Percentiles rank a stretch among this genome's conserved stretches.
These are phyloP conservation scores for Aegle marmelos DNA, from an alignment of 345 rosid species.

Conservation along the genomic window DNA sequence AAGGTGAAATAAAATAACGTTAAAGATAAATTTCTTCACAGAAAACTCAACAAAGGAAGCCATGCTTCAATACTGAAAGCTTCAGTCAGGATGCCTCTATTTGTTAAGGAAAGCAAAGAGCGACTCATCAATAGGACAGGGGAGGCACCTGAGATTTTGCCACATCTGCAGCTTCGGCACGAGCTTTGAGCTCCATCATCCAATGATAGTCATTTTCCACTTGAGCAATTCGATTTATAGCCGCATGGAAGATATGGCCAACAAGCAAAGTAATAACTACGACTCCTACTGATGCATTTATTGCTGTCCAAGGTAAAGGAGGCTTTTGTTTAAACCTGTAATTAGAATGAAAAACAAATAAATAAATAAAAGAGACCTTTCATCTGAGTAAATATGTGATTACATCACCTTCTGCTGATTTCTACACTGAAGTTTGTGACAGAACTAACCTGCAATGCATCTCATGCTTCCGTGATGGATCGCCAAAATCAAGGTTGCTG, in stretches of 20 bases:
- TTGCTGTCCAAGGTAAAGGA: conserved; percentile 77
- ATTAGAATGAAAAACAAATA: background rate
- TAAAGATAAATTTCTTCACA: background rate
- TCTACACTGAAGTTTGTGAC: background rate
- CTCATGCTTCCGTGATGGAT: conserved; percentile 83
- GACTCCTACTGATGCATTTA: conserved; percentile 54
- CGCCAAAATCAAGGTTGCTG: conserved; percentile 89
- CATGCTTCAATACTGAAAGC: background rate
- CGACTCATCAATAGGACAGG: conserved; percentile 2
- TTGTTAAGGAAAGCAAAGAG: background rate
- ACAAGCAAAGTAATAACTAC: conserved; percentile 70
- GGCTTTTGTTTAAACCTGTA: conserved; percentile 79
- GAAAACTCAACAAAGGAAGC: background rate
- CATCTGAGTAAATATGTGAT: conserved; percentile 16
- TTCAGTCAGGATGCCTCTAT: background rate
- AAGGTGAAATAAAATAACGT: background rate
- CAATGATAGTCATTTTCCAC: conserved; percentile 71
- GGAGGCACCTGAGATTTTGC: conserved; percentile 86
- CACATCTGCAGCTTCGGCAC: conserved; percentile 97
- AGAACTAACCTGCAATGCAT: conserved; percentile 87
- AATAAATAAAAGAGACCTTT: no score
- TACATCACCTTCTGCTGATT: conserved; percentile 2
- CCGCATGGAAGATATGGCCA: conserved; percentile 71
- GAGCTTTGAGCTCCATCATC: conserved; percentile 84
- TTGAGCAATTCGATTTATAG: conserved; percentile 65